A percentile compares a stretch with the other conserved stretches of the same genome.
phyloP scores from a whole-genome alignment of 257 asterid genomes.

The Plantago ovata region DNA sequence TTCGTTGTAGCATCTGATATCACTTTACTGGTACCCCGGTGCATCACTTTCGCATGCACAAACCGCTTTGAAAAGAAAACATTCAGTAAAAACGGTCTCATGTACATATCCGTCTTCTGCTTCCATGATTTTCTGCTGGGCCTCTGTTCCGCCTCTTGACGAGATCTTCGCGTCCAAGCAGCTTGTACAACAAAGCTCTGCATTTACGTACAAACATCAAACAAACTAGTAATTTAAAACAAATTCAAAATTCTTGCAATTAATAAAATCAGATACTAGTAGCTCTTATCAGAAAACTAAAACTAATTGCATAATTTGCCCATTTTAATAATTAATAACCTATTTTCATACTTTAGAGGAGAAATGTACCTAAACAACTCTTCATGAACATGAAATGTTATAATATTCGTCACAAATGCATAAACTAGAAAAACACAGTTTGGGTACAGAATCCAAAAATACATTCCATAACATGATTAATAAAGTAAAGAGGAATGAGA shows the following conservation, averaged over 20 bases:
- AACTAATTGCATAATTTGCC: neutral
- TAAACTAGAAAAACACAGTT: neutral
- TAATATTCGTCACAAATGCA: too few species aligned
- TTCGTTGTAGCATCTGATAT: constrained; percentile 92
- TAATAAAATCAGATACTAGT: too few species aligned
- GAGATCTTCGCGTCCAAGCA: constrained; percentile 89
- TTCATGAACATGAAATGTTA: neutral
- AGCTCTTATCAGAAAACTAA: too few species aligned
- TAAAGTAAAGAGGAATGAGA: too few species aligned
- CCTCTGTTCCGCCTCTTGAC: constrained; percentile 71
- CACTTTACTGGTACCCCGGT: constrained; percentile 93
- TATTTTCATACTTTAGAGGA: too few species aligned
- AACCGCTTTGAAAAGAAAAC: constrained; percentile 88
- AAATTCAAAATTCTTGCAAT: too few species aligned
- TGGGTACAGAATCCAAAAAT: neutral
- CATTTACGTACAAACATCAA: constrained; percentile 11
- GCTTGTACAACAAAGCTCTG: constrained; percentile 61
- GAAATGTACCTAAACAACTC: neutral
- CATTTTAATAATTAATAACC: too few species aligned
- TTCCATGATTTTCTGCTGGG: constrained; percentile 96
- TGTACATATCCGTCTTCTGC: constrained; percentile 91
- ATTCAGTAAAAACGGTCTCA: constrained; percentile 86
- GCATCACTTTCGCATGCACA: constrained; percentile 89
- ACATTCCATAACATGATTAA: neutral
- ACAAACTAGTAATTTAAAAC: too few species aligned